Evolutionary conservation across 2,329 filamentous ascomycete species (phyloP).

Genomic region (Fusarium sp.): DNA sequence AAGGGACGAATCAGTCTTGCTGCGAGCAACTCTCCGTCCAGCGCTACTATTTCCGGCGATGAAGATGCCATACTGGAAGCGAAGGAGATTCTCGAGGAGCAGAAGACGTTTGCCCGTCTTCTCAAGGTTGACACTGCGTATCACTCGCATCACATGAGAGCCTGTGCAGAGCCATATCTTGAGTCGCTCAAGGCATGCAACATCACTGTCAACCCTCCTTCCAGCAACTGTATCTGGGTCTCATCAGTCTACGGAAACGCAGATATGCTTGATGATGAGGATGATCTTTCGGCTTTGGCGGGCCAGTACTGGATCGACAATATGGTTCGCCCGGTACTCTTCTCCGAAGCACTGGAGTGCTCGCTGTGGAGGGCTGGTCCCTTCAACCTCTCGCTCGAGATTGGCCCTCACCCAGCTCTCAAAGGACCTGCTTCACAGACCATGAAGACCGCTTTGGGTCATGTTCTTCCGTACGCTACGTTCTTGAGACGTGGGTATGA

Average conservation of each 20-base stretch:
- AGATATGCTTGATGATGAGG: background rate
- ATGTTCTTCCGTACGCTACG: background rate
- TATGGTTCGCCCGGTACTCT: background rate
- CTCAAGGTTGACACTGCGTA: constrained; percentile 7
- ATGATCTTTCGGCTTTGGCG: background rate
- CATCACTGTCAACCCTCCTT: background rate
- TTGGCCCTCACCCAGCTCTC: background rate
- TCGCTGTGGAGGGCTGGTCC: background rate
- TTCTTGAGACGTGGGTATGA: background rate
- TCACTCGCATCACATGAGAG: background rate
- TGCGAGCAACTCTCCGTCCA: background rate
- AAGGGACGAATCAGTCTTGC: background rate
- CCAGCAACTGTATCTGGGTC: background rate
- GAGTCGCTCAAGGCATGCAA: background rate
- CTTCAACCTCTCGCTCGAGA: background rate
- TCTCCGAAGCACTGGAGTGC: background rate
- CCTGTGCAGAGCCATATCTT: constrained; percentile 4
- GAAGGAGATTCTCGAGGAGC: background rate
- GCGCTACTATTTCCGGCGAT: constrained; percentile 1
- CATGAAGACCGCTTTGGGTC: background rate
- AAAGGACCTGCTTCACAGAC: background rate
- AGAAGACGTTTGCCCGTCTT: background rate
- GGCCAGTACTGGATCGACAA: constrained; percentile 3
- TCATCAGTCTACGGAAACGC: background rate
- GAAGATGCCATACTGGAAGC: background rate